Conservation (phyloP, 179 eudicot species). For the Pouteria campechiana region DNA sequence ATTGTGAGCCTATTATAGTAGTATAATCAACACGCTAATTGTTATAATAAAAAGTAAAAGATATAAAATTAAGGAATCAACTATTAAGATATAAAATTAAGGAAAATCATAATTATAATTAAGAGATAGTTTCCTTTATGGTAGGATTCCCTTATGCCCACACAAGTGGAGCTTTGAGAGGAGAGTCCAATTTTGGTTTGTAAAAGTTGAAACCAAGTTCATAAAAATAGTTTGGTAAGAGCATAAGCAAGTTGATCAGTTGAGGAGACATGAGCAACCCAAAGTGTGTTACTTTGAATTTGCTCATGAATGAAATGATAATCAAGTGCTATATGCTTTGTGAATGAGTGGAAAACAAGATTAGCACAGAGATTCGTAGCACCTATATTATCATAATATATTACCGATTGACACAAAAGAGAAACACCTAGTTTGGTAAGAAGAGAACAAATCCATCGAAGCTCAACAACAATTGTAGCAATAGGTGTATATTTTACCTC, state of each 20-base stretch:
- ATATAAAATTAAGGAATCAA: too few species aligned
- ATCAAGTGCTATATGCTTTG: too few species aligned
- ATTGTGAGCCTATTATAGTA: too few species aligned
- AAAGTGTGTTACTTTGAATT: not conserved
- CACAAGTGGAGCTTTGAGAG: too few species aligned
- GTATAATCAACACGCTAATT: too few species aligned
- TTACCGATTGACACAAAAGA: not conserved
- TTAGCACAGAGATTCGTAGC: not conserved
- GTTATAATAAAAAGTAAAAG: too few species aligned
- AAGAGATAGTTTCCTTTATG: too few species aligned
- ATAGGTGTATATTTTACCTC: not conserved
- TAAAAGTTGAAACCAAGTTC: not conserved
- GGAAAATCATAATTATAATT: too few species aligned
- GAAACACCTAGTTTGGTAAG: not conserved
- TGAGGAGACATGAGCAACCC: not conserved
- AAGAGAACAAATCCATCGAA: not conserved
- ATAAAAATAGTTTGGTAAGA: not conserved
- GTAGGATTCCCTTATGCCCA: too few species aligned
- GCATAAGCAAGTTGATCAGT: not conserved
- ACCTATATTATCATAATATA: not conserved
- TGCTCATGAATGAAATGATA: not conserved
- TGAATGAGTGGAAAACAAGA: not conserved
- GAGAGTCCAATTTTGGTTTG: too few species aligned
- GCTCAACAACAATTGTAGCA: not conserved
- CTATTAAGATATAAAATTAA: too few species aligned